Evolutionary conservation across 495 filamentous ascomycete species (phyloP).

Genomic region (Penicillium arizonense): DNA sequence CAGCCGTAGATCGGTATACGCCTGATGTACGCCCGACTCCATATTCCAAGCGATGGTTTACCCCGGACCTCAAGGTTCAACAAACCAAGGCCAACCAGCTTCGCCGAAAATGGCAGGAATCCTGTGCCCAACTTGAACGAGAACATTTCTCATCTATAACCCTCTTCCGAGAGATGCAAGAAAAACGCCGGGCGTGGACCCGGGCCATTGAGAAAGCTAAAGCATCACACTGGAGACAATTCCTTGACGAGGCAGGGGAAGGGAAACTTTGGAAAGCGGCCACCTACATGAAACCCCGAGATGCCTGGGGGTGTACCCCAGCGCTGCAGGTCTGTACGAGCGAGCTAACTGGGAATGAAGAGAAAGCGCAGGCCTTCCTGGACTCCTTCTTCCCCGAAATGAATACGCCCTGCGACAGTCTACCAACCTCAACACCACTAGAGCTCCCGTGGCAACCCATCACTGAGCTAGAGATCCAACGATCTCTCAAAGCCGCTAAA

Average conservation of each 20-base stretch:
- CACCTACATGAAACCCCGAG: slow-evolving; percentile 23
- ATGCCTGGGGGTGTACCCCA: slow-evolving; percentile 16
- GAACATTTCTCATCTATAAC: background rate
- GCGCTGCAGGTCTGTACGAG: slow-evolving; percentile 1
- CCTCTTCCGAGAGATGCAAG: slow-evolving; percentile 7
- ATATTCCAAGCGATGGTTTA: slow-evolving; percentile 27
- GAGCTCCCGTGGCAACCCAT: slow-evolving; percentile 21
- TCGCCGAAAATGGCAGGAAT: slow-evolving; percentile 16
- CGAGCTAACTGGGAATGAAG: slow-evolving; percentile 15
- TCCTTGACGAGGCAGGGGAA: slow-evolving; percentile 13
- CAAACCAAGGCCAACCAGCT: slow-evolving; percentile 16
- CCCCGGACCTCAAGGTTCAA: slow-evolving; percentile 18
- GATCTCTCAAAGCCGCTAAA: slow-evolving; percentile 18
- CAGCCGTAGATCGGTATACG: slow-evolving; percentile 7
- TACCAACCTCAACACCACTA: too few relatives aligned
- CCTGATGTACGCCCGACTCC: slow-evolving; percentile 7
- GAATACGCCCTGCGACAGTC: slow-evolving; percentile 8
- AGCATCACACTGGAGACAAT: slow-evolving; percentile 2
- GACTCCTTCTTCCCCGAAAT: slow-evolving; percentile 27
- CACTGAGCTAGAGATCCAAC: slow-evolving; percentile 21
- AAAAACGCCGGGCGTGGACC: slow-evolving; percentile 14
- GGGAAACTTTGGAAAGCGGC: slow-evolving; percentile 22
- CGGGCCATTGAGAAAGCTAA: slow-evolving; percentile 9
- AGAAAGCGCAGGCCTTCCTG: slow-evolving; percentile 20
- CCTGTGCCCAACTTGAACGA: slow-evolving; percentile 8